Base-by-base conservation (phyloP, 2,329 filamentous ascomycete species). In the Exophiala bonariae region DNA sequence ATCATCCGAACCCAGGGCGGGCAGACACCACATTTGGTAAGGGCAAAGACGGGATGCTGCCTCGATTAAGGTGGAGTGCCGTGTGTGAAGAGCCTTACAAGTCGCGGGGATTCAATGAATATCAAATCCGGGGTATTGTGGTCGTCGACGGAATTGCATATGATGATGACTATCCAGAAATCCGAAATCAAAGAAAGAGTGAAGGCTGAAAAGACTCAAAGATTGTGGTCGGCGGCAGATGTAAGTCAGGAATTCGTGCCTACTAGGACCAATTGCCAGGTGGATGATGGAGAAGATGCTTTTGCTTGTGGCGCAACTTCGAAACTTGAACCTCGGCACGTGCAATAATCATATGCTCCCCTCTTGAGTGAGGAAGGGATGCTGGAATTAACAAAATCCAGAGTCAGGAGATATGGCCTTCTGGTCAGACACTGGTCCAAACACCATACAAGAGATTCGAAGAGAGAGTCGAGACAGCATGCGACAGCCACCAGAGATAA, bases 21-120 rank as follows among this genome's bases (percentile, higher is more conserved):
- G 47, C 43, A 33, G 44, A 47, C 52, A 56, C 50, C 54, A 49
- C 54, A 56, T 56, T 42, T 47, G 54, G 52, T 50, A 55, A 55
- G 49, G 41, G 49, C 47, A 41, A 41, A 41, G 28, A 42, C 49
- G 49, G 47, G 22, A 30, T 33, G 42, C 35, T 36, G 31, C 37
- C 45, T 50, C 44, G 34, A 52, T 54, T 43, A 22, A 55, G 48
- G 48, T 34, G 41, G 41, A 37, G 33, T 44, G 23, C 47, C 47
- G 51, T 33, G 48, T 22, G 3, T 13, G 11, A 34, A 48, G 28
- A 30, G 42, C n/a, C 41, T 42, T 33, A 34, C n/a, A 33, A 36
- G 10, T 14, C 18, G 18, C 9, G 6, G n/a, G 8, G 18, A 22
- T 6, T 6, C 6, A 26, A 26, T 26, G 23, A 6, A 26, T 26